Percentiles rank a stretch among this genome's conserved stretches.
Conservation (phyloP, 129 eudicot genomes). For the Tanacetum coccineum region DNA sequence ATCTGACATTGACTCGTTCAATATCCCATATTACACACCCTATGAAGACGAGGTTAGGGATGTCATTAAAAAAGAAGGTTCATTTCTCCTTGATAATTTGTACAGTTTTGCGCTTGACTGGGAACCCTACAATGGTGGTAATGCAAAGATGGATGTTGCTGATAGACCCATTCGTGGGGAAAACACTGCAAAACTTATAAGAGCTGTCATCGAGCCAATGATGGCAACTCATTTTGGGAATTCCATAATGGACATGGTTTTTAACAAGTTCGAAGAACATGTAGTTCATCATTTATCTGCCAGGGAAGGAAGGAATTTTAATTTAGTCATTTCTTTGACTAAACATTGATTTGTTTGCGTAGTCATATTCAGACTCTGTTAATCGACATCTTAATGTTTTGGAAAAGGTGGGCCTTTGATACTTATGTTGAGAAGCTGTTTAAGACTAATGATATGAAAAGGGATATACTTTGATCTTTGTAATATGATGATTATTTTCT, state of each 20-base stretch:
- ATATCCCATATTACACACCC: slow-evolving; percentile 28
- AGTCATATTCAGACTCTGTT: no score
- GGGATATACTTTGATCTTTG: no score
- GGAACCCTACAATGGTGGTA: background rate
- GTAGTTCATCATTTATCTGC: slow-evolving; percentile 11
- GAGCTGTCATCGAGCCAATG: slow-evolving; percentile 29
- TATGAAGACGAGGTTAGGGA: slow-evolving; percentile 29
- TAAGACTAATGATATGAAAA: no score
- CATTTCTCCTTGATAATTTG: slow-evolving; percentile 22
- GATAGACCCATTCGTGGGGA: slow-evolving; percentile 3
- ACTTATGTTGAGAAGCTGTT: no score
- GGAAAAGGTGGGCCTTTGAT: no score
- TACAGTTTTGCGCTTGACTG: slow-evolving; percentile 9
- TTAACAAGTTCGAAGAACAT: slow-evolving; percentile 11
- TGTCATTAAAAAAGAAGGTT: slow-evolving; percentile 28
- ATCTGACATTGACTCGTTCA: slow-evolving; percentile 26
- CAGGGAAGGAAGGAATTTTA: slow-evolving; percentile 9
- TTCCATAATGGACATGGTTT: slow-evolving; percentile 24
- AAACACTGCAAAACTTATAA: slow-evolving; percentile 12
- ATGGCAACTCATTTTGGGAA: slow-evolving; percentile 31
- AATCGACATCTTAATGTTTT: no score
- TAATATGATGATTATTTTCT: no score
- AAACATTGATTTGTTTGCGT: background rate
- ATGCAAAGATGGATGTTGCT: background rate
- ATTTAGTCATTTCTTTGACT: slow-evolving; percentile 24